A percentile compares a stretch with the other conserved stretches of the same genome.
Conservation (phyloP, 2,329 filamentous ascomycete genomes). For the Ilyonectria destructans region DNA sequence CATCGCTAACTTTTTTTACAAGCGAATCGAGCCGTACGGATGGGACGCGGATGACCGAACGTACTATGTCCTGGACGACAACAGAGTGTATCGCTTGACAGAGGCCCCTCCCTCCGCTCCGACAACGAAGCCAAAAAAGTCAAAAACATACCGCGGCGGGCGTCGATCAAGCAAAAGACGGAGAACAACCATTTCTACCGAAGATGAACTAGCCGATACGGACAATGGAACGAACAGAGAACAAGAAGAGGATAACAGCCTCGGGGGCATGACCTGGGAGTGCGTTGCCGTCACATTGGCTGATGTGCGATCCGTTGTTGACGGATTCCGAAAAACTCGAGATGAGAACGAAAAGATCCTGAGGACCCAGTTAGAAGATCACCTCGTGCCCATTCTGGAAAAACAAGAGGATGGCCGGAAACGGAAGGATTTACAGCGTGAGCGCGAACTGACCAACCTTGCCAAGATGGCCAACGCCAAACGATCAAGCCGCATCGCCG, state of each 20-base stretch:
- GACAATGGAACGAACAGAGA: constrained; percentile 51
- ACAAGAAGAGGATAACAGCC: constrained; percentile 71
- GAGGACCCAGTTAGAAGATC: constrained; percentile 79
- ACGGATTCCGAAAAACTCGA: constrained; percentile 80
- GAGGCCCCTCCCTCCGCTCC: constrained; percentile 75
- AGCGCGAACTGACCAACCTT: constrained; percentile 85
- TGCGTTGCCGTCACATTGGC: constrained; percentile 87
- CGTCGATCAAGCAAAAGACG: constrained; percentile 82
- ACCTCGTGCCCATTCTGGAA: constrained; percentile 89
- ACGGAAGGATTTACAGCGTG: constrained; percentile 75
- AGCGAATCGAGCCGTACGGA: constrained; percentile 87
- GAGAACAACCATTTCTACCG: constrained; percentile 64
- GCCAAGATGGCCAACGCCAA: constrained; percentile 95
- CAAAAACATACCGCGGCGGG: constrained; percentile 65
- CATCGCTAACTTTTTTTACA: constrained; percentile 37
- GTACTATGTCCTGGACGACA: constrained; percentile 95
- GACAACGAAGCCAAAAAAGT: constrained; percentile 79
- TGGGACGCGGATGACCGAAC: constrained; percentile 91
- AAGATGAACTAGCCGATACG: constrained; percentile 54
- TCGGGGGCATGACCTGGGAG: constrained; percentile 89
- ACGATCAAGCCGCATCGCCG: constrained; percentile 90
- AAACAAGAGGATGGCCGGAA: constrained; percentile 84
- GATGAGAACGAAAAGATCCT: constrained; percentile 90
- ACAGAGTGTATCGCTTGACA: constrained; percentile 91
- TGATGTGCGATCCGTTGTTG: constrained; percentile 82